Evolutionary conservation across 2,329 filamentous ascomycete species (phyloP).

Genomic region (Fusarium irregulare): DNA sequence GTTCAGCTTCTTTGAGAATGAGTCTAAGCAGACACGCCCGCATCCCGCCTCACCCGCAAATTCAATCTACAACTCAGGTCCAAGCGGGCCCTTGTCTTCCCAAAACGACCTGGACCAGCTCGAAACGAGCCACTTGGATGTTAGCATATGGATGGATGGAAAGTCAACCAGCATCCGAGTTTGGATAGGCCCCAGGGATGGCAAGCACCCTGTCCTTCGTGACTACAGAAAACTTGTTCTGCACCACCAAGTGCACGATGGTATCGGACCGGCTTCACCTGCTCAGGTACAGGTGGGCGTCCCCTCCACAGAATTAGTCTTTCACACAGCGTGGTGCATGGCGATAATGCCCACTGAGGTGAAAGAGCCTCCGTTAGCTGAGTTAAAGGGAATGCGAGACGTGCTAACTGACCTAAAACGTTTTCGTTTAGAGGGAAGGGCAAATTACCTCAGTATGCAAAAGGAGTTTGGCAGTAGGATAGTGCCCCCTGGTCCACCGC

Average conservation of each 20-base stretch:
- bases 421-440: slow-evolving; percentile 52
- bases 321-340: slow-evolving; percentile 64
- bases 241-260: slow-evolving; percentile 50
- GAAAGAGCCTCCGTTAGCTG: slow-evolving; percentile 43
- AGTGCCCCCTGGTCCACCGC: slow-evolving; percentile 39
- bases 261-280: slow-evolving; percentile 60
- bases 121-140: slow-evolving; percentile 39
- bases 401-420: slow-evolving; percentile 56
- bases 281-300: slow-evolving; percentile 63
- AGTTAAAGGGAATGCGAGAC: slow-evolving; percentile 56
- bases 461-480: not conserved
- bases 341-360: slow-evolving; percentile 54
- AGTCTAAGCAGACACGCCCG: slow-evolving; percentile 1
- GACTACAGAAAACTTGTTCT: slow-evolving; percentile 61
- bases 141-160: slow-evolving; percentile 45
- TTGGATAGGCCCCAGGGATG: slow-evolving; percentile 60
- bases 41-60: slow-evolving; percentile 17
- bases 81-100: not conserved
- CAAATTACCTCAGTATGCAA: slow-evolving; percentile 41
- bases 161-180: slow-evolving; percentile 47
- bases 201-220: slow-evolving; percentile 54
- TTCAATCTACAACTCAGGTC: slow-evolving; percentile 7
- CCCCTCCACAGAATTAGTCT: slow-evolving; percentile 59
- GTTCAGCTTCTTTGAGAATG: slow-evolving; percentile 60
- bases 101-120: slow-evolving; percentile 25